These are phyloP conservation scores for Rhodotorula sp. DNA, from an alignment of 1,284 basidiomycete species.

Conservation along the genomic window DNA sequence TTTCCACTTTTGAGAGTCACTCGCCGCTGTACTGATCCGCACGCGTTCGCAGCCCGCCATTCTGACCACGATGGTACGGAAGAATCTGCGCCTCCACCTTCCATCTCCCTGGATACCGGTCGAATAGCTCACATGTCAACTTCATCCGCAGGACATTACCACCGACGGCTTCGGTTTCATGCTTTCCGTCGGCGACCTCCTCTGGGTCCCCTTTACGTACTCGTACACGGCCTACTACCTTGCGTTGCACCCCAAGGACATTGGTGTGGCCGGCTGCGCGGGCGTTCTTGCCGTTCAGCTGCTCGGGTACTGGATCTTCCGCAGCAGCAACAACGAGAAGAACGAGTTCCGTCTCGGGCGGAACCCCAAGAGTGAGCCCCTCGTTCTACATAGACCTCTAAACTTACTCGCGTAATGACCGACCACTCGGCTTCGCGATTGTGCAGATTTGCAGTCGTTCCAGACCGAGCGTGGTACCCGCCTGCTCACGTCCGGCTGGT, in stretches of 20 bases:
- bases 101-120: too few species aligned
- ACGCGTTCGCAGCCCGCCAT: constrained; percentile 59
- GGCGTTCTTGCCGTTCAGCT: constrained; percentile 68
- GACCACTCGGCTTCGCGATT: neutral
- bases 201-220: constrained; percentile 95
- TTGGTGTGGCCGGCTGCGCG: constrained; percentile 65
- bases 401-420: neutral
- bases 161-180: constrained; percentile 99
- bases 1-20: neutral
- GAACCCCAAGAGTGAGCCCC: constrained; percentile 76
- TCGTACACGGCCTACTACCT: constrained; percentile 91
- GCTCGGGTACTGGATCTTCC: constrained; percentile 88
- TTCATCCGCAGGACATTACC: constrained; percentile 80
- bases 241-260: constrained; percentile 78
- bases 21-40: too few species aligned
- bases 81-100: too few species aligned
- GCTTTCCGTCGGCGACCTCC: constrained; percentile 89
- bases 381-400: too few species aligned
- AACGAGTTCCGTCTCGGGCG: constrained; percentile 89
- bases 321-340: constrained; percentile 87
- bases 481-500: constrained; percentile 94
- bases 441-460: constrained; percentile 69
- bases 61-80: constrained; percentile 63
- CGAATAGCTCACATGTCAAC: neutral
- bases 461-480: constrained; percentile 83